A percentile compares a stretch with the other conserved stretches of the same genome.
Conservation (phyloP, 352 stramenopile genomes). For the Phytopythium ostracodes region DNA sequence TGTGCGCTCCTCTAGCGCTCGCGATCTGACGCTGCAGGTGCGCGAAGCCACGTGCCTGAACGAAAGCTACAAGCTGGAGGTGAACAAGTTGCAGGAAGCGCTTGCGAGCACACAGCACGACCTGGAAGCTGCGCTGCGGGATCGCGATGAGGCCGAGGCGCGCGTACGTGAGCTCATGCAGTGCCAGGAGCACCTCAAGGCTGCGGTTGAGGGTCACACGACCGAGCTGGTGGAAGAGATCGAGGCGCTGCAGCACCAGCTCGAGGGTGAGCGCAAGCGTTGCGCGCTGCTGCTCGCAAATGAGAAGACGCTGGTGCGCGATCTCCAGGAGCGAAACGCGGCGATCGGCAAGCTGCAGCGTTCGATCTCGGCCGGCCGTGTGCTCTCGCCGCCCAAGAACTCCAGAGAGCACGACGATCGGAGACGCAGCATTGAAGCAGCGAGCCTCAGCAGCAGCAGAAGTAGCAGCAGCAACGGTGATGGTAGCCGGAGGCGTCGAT, state of each 20-base stretch:
- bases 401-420: background rate
- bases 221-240: slow-evolving; percentile 65
- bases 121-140: slow-evolving; percentile 34
- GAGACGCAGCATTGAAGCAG: slow-evolving; percentile 5
- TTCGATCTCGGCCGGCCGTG: slow-evolving; percentile 17
- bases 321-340: slow-evolving; percentile 65
- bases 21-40: slow-evolving; percentile 38
- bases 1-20: slow-evolving; percentile 21
- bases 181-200: slow-evolving; percentile 65
- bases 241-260: slow-evolving; percentile 52
- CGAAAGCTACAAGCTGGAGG: slow-evolving; percentile 52
- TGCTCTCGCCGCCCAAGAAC: background rate
- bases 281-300: slow-evolving; percentile 57
- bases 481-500: background rate
- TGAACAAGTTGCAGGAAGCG: slow-evolving; percentile 33
- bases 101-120: slow-evolving; percentile 40
- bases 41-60: slow-evolving; percentile 39
- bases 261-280: slow-evolving; percentile 63
- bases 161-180: slow-evolving; percentile 48
- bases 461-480: slow-evolving; percentile 10
- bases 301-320: slow-evolving; percentile 64
- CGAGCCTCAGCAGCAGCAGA: slow-evolving; percentile 10
- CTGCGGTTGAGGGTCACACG: slow-evolving; percentile 57
- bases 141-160: slow-evolving; percentile 58
- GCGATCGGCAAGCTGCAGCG: slow-evolving; percentile 50